Percentiles rank a stretch among this genome's conserved stretches.
Conservation (phyloP, 306 rosid genomes). For the Sechiopsis laciniata region DNA sequence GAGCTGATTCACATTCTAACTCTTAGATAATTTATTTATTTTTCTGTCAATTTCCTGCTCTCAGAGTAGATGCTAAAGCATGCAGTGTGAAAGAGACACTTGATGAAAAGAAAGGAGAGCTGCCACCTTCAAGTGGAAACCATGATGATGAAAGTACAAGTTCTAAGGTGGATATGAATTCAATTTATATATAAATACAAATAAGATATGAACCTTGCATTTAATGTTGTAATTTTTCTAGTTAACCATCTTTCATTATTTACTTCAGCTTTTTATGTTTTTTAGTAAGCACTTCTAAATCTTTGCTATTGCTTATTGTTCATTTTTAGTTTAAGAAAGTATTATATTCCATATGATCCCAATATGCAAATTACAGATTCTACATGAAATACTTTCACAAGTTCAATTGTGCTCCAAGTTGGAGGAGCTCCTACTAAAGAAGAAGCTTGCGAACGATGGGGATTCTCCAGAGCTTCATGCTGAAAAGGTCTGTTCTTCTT, state of each 20-base stretch:
- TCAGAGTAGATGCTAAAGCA: conserved; percentile 86
- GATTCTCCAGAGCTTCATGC: conserved; percentile 57
- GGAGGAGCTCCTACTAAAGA: conserved; percentile 64
- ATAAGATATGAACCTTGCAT: neutral
- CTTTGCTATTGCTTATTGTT: neutral
- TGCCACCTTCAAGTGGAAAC: conserved; percentile 28
- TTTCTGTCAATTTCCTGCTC: conserved; percentile 28
- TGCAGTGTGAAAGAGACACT: conserved; percentile 53
- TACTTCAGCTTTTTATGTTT: neutral
- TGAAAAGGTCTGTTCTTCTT: conserved; percentile 56
- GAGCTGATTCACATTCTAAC: neutral
- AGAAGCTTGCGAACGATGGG: conserved; percentile 54
- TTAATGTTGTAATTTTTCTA: conserved; percentile 2
- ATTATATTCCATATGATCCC: neutral
- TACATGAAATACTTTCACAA: conserved; percentile 46
- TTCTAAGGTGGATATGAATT: conserved; percentile 41
- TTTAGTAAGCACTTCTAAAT: conserved; percentile 1
- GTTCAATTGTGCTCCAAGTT: conserved; percentile 50
- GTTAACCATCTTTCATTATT: neutral
- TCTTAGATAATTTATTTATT: conserved; percentile 10
- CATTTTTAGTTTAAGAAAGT: conserved; percentile 6
- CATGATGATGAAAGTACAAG: conserved; percentile 23
- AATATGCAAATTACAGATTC: conserved; percentile 41
- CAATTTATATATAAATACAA: conserved; percentile 7
- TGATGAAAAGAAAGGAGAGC: conserved; percentile 37